These are phyloP conservation scores for Paraglomus brasilianum DNA, from an alignment of 192 early-diverging fungal genomes.

Conservation along the genomic window DNA sequence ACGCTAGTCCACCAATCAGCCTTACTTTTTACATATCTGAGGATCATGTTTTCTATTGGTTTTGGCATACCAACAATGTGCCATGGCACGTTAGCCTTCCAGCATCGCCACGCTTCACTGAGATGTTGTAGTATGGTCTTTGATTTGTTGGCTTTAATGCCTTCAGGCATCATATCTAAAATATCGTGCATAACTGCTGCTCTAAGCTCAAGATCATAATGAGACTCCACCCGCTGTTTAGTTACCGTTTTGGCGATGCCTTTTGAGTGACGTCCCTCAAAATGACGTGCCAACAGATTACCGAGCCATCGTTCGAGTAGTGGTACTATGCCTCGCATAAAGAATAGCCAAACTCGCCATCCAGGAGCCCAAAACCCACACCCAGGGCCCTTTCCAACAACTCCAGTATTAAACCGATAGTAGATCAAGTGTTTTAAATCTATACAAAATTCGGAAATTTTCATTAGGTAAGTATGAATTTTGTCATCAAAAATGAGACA, in stretches of 20 bases:
- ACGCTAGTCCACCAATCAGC: slow-evolving; percentile 99
- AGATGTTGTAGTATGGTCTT: slow-evolving; percentile 95
- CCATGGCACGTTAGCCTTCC: slow-evolving; percentile 99
- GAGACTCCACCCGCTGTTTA: slow-evolving; percentile 98
- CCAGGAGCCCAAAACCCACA: slow-evolving; percentile 99
- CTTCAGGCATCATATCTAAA: slow-evolving; percentile 99
- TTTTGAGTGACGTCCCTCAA: slow-evolving; percentile 96
- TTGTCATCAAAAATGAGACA: slow-evolving; percentile 3
- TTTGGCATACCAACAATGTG: slow-evolving; percentile 97
- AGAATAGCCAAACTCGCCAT: slow-evolving; percentile 99
- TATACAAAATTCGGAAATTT: slow-evolving; percentile 59
- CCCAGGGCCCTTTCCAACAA: slow-evolving; percentile 97
- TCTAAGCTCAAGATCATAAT: slow-evolving; percentile 96
- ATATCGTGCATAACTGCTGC: slow-evolving; percentile 99
- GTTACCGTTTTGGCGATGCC: slow-evolving; percentile 98
- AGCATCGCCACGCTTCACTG: slow-evolving; percentile 91
- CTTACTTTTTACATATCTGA: slow-evolving; percentile 98
- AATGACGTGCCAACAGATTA: slow-evolving; percentile 97
- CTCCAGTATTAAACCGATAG: slow-evolving; percentile 91
- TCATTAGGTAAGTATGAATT: not conserved
- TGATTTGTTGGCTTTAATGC: slow-evolving; percentile 95
- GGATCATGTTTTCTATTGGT: slow-evolving; percentile 98
- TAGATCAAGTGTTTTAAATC: slow-evolving; percentile 95
- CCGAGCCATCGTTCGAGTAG: slow-evolving; percentile 98
- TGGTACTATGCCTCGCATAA: slow-evolving; percentile 97